Conservation (phyloP, 2,329 filamentous ascomycete genomes). For the Penicillium sp. region DNA sequence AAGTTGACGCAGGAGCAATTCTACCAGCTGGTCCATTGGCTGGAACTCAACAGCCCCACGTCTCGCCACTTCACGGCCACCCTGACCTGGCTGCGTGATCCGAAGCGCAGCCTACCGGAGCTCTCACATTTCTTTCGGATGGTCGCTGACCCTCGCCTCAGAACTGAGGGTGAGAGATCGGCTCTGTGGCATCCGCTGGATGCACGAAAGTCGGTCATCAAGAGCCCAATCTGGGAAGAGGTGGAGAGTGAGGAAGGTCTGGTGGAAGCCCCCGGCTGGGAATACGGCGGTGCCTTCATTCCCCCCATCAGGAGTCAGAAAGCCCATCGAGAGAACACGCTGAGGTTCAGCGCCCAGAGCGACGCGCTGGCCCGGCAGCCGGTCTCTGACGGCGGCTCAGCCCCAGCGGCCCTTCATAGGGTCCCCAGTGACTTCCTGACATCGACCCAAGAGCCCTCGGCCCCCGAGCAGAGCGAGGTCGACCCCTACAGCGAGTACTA, state of each 20-base stretch:
- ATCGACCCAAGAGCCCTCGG: too few relatives aligned
- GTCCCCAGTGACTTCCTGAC: too few relatives aligned
- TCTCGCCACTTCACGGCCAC: background rate
- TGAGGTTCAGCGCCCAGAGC: background rate
- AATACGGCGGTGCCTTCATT: background rate
- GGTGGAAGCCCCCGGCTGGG: background rate
- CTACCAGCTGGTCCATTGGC: background rate
- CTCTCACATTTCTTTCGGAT: background rate
- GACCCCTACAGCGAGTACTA: too few relatives aligned
- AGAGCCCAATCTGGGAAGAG: constrained; percentile 8
- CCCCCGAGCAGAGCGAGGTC: too few relatives aligned
- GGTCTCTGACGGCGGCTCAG: too few relatives aligned
- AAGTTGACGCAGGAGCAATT: background rate
- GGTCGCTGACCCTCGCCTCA: background rate
- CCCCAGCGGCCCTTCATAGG: too few relatives aligned
- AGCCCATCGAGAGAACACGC: background rate
- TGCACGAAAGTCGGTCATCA: background rate
- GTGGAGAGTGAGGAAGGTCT: background rate
- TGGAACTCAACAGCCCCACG: too few relatives aligned
- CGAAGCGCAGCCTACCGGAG: background rate
- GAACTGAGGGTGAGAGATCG: too few relatives aligned
- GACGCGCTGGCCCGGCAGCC: too few relatives aligned
- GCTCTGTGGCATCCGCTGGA: background rate
- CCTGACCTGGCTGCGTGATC: background rate
- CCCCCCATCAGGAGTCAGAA: background rate